phyloP scores from a whole-genome alignment of 176 grass and related monocot genomes.

The Phragmites australis region DNA sequence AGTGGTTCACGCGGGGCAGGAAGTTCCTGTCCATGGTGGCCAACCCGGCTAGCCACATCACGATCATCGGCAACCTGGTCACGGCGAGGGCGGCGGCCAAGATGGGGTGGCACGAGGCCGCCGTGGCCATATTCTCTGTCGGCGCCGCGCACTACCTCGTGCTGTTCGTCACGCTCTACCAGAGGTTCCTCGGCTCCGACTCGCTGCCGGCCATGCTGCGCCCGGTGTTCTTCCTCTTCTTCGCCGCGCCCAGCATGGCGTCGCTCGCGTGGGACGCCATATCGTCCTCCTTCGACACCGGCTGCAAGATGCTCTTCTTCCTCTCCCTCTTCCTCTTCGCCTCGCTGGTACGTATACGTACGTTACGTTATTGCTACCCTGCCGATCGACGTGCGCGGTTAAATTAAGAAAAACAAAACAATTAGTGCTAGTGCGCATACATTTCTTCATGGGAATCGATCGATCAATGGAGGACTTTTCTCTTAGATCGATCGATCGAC shows the following conservation, averaged over 20 bases:
- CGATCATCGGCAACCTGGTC: conserved; percentile 85
- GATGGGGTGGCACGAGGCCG: conserved; percentile 81
- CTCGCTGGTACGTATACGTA: conserved; percentile 52
- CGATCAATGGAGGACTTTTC: too few species aligned
- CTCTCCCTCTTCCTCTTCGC: conserved; percentile 89
- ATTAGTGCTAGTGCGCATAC: not conserved
- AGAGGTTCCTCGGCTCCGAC: conserved; percentile 70
- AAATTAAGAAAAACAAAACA: not conserved
- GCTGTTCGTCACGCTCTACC: conserved; percentile 87
- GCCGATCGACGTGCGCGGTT: too few species aligned
- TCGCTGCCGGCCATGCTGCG: conserved; percentile 78
- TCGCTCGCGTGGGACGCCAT: conserved; percentile 78
- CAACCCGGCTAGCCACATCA: conserved; percentile 90
- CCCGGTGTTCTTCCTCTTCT: conserved; percentile 95
- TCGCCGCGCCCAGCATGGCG: conserved; percentile 83
- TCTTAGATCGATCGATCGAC: too few species aligned
- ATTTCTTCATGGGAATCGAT: too few species aligned
- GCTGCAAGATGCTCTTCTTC: conserved; percentile 96
- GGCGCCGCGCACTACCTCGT: conserved; percentile 89
- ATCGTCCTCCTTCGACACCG: conserved; percentile 53
- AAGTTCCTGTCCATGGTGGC: conserved; percentile 90
- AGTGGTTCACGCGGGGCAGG: conserved; percentile 86
- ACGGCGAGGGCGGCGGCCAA: conserved; percentile 59
- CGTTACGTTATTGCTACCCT: too few species aligned
- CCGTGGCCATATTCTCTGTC: conserved; percentile 79